Conservation (phyloP, 2,329 filamentous ascomycete species). For the Pseudogymnoascus sp. region DNA sequence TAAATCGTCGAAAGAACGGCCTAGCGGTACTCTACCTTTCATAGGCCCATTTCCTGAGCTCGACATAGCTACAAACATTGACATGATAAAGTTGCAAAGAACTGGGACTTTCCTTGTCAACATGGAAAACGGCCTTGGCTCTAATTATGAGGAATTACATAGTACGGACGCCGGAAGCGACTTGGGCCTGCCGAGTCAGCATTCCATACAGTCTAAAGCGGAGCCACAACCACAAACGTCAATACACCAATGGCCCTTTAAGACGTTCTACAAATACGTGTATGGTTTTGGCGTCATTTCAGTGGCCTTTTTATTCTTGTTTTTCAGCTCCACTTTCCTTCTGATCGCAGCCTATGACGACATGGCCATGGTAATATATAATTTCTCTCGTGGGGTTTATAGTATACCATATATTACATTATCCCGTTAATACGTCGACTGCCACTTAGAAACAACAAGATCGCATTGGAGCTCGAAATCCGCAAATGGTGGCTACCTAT, state of each 20-base stretch:
- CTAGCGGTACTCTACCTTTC: background rate
- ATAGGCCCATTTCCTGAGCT: background rate
- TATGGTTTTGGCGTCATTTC: too few relatives aligned
- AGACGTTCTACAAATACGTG: too few relatives aligned
- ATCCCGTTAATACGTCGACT: conserved; percentile 8
- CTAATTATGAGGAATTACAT: background rate
- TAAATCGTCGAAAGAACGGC: background rate
- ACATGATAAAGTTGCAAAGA: background rate
- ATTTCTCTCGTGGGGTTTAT: too few relatives aligned
- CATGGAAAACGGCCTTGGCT: background rate
- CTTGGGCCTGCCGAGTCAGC: background rate
- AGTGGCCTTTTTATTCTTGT: too few relatives aligned
- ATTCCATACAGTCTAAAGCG: background rate
- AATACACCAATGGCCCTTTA: background rate
- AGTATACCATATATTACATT: too few relatives aligned
- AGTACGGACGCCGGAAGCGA: too few relatives aligned
- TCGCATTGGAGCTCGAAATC: background rate
- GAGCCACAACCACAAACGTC: background rate
- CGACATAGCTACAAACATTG: background rate
- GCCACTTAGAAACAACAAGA: background rate
- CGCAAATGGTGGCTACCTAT: background rate
- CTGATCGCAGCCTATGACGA: too few relatives aligned
- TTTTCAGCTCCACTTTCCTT: too few relatives aligned
- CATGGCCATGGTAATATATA: too few relatives aligned
- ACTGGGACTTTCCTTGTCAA: background rate